Conservation (phyloP, 2,329 filamentous ascomycete species). For the Fusarium bactridioides region DNA sequence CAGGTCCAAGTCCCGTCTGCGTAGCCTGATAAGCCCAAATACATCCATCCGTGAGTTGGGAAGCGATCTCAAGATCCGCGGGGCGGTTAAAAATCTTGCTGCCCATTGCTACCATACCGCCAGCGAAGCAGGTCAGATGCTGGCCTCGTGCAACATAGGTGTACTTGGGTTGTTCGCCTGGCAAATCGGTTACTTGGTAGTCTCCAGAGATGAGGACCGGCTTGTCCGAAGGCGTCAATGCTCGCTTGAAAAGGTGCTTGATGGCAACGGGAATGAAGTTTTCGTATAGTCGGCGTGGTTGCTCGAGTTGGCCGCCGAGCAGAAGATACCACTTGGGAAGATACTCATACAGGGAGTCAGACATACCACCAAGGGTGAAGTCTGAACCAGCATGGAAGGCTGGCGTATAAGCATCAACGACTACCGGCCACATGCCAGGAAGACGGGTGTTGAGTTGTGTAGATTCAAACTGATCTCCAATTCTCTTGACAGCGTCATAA, state of each 20-base stretch:
- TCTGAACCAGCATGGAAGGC: conserved; percentile 49
- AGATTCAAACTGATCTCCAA: conserved; percentile 62
- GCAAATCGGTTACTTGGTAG: conserved; percentile 44
- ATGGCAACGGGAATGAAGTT: conserved; percentile 55
- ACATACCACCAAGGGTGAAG: conserved; percentile 64
- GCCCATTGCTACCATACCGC: conserved; percentile 72
- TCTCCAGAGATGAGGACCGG: conserved; percentile 71
- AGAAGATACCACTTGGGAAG: conserved; percentile 72
- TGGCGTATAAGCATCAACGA: conserved; percentile 52
- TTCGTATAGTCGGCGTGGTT: conserved; percentile 46
- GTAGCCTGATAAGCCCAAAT: conserved; percentile 68
- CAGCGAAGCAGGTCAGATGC: conserved; percentile 71
- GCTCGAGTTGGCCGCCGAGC: conserved; percentile 62
- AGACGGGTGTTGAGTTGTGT: conserved; percentile 62
- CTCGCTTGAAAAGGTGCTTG: conserved; percentile 71
- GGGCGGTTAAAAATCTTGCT: conserved; percentile 64
- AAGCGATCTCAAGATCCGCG: conserved; percentile 64
- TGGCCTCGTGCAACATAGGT: conserved; percentile 53
- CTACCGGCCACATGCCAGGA: conserved; percentile 70
- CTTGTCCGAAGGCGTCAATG: conserved; percentile 65
- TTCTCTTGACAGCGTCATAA: conserved; percentile 68
- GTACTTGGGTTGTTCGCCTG: conserved; percentile 36
- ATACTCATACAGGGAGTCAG: conserved; percentile 70
- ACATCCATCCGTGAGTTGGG: conserved; percentile 68
- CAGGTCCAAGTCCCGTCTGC: conserved; percentile 67